Conservation (phyloP, 2,329 filamentous ascomycete genomes). For the Monosporascus sp. region DNA sequence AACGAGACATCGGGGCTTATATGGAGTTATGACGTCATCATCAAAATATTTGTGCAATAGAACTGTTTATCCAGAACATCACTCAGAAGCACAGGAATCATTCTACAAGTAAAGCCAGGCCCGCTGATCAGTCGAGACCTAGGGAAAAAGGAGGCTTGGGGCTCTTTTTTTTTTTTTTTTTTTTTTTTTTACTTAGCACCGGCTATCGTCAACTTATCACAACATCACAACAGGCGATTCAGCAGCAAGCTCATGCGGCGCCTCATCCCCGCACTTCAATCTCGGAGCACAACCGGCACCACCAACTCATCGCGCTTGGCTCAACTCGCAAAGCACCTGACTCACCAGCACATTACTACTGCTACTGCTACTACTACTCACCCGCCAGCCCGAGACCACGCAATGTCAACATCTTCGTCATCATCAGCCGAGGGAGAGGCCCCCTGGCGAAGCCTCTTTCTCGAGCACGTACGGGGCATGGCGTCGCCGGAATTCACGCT, state of each 20-base stretch:
- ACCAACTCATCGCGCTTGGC: conserved; percentile 3
- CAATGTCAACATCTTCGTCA: conserved; percentile 13
- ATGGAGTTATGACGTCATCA: too few species aligned
- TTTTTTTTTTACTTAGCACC: too few species aligned
- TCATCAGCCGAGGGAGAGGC: conserved; percentile 27
- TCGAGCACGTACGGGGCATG: conserved; percentile 46
- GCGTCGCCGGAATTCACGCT: conserved; percentile 45
- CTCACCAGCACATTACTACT: conserved; percentile 3
- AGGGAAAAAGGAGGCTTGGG: too few species aligned
- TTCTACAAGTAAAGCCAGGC: too few species aligned
- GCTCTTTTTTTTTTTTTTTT: too few species aligned
- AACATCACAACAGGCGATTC: background rate
- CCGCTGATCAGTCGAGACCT: too few species aligned
- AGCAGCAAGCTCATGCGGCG: conserved; percentile 7
- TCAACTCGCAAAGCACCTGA: conserved; percentile 14
- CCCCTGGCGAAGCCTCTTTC: conserved; percentile 50
- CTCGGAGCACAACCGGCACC: background rate
- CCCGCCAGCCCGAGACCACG: conserved; percentile 1
- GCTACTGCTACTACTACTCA: background rate
- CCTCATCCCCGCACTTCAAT: background rate
- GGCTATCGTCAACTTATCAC: too few species aligned
- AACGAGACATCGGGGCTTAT: too few species aligned
- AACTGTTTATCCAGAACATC: too few species aligned
- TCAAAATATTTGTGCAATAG: too few species aligned
- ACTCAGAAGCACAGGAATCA: too few species aligned